Base-by-base conservation (phyloP, 257 asterid genomes). In the Gardenia jasminoides region DNA sequence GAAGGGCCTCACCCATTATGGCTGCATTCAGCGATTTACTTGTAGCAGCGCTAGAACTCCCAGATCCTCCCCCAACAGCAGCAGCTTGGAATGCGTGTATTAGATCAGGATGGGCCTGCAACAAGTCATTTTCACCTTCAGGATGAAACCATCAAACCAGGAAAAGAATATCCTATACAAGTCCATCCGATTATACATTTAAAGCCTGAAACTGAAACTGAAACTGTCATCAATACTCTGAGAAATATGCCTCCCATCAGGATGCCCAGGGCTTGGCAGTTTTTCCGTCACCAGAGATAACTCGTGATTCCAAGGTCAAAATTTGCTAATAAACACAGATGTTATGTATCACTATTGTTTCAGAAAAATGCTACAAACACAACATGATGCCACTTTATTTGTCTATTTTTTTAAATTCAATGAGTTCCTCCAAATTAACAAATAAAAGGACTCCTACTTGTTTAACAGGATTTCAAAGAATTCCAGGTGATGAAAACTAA, bases 21-120 rank as follows among this genome's bases (percentile, higher is more conserved):
- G 87, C 80, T 8, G 88, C 82, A 78, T 79, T 88, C 13, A 89
- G 76, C 17, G 94, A 78, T 82, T 87, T 91, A 76, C 85, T 92
- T 62, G 78, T 79, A 4, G 88, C 56, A 1, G 81, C 46, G 12
- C 80, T 80, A 15, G 87, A 73, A 24, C 76, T 70, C 50, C 86
- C 83, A 7, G 90, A 70, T 17, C 85, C 84, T 24, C 90, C 88
- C 30, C 84, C 84, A 13, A 62, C 80, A 76, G 92, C 90, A 61
- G 94, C 97, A 3, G 93, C 90, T 87, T 95, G 96, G 82, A 95
- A 89, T 46, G 97, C 98, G 20, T 95, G 94, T 48, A 93, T 80
- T 76, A 92, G 84, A 88, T 91, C 91, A 12, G 98, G 99, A 79
- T 92, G 88, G 54, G 98, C 96, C 99, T 93, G 91, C 80, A 75